These are phyloP conservation scores for Plasmodium gallinaceum DNA, from an alignment of 169 alveolate species.

Conservation along the genomic window DNA sequence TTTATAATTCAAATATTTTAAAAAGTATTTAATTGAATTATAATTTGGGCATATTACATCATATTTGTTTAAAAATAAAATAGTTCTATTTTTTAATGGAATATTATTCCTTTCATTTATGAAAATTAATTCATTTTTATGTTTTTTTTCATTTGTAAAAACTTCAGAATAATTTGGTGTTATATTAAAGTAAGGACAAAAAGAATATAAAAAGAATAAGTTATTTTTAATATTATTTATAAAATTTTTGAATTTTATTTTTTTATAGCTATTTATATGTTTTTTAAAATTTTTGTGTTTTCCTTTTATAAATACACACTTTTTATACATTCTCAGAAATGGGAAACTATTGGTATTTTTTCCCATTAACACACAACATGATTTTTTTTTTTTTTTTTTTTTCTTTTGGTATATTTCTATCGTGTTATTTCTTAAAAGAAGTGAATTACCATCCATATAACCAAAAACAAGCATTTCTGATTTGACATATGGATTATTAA, in stretches of 20 bases:
- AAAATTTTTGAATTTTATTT: background rate
- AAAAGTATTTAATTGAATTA: slow-evolving; percentile 39
- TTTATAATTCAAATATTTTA: slow-evolving; percentile 24
- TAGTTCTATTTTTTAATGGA: background rate
- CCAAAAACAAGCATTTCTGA: slow-evolving; percentile 84
- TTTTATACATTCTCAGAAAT: background rate
- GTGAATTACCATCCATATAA: background rate
- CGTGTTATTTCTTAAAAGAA: background rate
- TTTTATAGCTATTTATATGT: background rate
- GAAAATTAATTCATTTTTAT: background rate
- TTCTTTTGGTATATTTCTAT: background rate
- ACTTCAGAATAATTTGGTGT: slow-evolving; percentile 18
- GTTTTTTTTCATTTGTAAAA: background rate
- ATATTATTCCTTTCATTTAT: background rate
- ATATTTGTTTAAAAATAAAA: slow-evolving; percentile 31
- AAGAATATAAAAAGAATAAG: slow-evolving; percentile 13
- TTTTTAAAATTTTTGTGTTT: background rate
- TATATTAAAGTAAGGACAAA: slow-evolving; percentile 60
- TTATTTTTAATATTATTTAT: background rate
- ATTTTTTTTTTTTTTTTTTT: background rate
- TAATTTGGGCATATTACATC: slow-evolving; percentile 53
- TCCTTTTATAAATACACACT: background rate
- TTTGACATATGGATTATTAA: slow-evolving; percentile 34
- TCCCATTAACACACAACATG: background rate
- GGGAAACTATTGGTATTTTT: background rate